These are phyloP conservation scores for Hansfordia pulvinata DNA, from an alignment of 2,329 filamentous ascomycete species.

Conservation along the genomic window DNA sequence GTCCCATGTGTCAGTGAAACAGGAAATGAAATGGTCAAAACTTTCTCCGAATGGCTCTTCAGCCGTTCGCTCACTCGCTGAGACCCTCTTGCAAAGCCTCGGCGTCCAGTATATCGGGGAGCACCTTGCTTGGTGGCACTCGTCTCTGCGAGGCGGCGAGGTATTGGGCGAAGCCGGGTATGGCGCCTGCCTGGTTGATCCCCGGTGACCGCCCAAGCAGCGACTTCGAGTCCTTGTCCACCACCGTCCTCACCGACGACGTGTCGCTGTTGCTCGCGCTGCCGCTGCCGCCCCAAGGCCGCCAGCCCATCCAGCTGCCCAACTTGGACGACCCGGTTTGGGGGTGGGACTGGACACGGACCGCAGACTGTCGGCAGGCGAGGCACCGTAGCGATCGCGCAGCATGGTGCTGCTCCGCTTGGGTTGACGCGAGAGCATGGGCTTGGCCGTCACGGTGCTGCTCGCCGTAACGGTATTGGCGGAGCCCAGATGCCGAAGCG, in stretches of 20 bases:
- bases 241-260: slow-evolving; percentile 18
- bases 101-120: slow-evolving; percentile 42
- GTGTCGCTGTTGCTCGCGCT: slow-evolving; percentile 15
- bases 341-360: slow-evolving; percentile 14
- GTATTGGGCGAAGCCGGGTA: slow-evolving; percentile 56
- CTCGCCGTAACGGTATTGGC: slow-evolving; percentile 41
- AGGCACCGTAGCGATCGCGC: slow-evolving; percentile 30
- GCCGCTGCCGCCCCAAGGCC: slow-evolving; percentile 13
- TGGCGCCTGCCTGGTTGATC: slow-evolving; percentile 65
- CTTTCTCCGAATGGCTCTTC: too few species aligned
- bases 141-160: slow-evolving; percentile 35
- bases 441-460: slow-evolving; percentile 44
- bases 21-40: too few species aligned
- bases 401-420: slow-evolving; percentile 41
- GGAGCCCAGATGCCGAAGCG: slow-evolving; percentile 37
- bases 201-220: slow-evolving; percentile 44
- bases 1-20: too few species aligned
- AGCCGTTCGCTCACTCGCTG: slow-evolving; percentile 28
- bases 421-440: slow-evolving; percentile 35
- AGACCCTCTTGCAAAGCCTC: slow-evolving; percentile 48
- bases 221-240: slow-evolving; percentile 16
- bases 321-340: slow-evolving; percentile 16
- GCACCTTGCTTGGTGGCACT: slow-evolving; percentile 40
- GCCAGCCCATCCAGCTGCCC: slow-evolving; percentile 33
- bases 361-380: slow-evolving; percentile 19